These are phyloP conservation scores for Tephrocybe sp. DNA, from an alignment of 768 basidiomycete genomes.

Conservation along the genomic window DNA sequence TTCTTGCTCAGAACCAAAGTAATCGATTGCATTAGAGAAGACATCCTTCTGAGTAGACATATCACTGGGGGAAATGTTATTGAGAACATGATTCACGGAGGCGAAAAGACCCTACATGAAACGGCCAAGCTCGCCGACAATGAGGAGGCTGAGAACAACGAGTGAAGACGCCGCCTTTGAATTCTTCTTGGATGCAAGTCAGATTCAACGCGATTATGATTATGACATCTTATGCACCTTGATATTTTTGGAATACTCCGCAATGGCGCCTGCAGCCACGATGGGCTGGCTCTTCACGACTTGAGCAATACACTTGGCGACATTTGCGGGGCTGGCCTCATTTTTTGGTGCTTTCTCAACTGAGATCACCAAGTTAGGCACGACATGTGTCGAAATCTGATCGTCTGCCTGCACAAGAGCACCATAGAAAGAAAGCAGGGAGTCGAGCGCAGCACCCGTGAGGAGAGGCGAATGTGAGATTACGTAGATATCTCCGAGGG, in stretches of 20 bases:
- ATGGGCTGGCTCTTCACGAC: conserved; percentile 71
- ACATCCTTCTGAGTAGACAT: conserved; percentile 81
- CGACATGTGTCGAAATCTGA: conserved; percentile 79
- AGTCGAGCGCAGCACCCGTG: conserved; percentile 76
- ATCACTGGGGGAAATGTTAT: conserved; percentile 56
- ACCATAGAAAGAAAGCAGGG: conserved; percentile 78
- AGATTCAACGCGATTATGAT: background rate
- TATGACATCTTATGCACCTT: conserved; percentile 53
- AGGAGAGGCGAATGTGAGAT: conserved; percentile 81
- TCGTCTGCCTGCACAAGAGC: conserved; percentile 82
- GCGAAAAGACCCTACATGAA: conserved; percentile 61
- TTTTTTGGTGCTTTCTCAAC: conserved; percentile 64
- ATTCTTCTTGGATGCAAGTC: conserved; percentile 32
- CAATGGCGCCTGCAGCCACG: conserved; percentile 81
- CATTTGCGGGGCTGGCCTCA: conserved; percentile 63
- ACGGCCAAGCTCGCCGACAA: conserved; percentile 92
- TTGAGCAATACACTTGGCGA: conserved; percentile 83
- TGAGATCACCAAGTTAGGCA: conserved; percentile 69
- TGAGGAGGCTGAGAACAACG: conserved; percentile 81
- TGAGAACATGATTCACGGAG: background rate
- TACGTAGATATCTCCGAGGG: conserved; percentile 63
- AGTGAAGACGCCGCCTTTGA: conserved; percentile 67
- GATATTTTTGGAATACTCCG: conserved; percentile 79
- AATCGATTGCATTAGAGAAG: conserved; percentile 71
- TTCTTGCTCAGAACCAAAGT: conserved; percentile 78